Conservation (phyloP, 306 rosid genomes). For the Clitoria ternatea region DNA sequence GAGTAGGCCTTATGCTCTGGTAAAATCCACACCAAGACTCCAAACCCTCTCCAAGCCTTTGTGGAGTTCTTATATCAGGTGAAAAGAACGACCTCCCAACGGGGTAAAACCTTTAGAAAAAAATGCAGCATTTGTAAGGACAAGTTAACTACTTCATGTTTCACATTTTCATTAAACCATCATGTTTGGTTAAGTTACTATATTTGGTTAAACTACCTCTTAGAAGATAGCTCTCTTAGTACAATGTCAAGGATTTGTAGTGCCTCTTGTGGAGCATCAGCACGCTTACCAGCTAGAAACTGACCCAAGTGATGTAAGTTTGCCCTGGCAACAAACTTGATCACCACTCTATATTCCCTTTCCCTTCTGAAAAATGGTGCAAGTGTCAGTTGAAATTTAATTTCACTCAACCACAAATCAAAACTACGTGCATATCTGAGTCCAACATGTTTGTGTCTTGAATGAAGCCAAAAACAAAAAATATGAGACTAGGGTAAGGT, state of each 20-base stretch:
- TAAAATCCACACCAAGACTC: slow-evolving; percentile 98
- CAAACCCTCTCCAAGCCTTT: slow-evolving; percentile 92
- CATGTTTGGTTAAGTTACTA: slow-evolving; percentile 36
- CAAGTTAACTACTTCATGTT: background rate
- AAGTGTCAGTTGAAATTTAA: background rate
- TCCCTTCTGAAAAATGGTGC: slow-evolving; percentile 56
- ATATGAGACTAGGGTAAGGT: background rate
- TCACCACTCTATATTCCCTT: slow-evolving; percentile 74
- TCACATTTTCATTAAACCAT: background rate
- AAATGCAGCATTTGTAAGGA: slow-evolving; percentile 31
- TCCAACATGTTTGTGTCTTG: background rate
- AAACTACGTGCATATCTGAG: background rate
- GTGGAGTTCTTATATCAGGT: slow-evolving; percentile 75
- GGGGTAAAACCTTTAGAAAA: slow-evolving; percentile 65
- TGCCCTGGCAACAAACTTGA: slow-evolving; percentile 82
- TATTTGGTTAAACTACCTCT: slow-evolving; percentile 48
- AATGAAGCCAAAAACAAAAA: slow-evolving; percentile 19
- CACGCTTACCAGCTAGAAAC: slow-evolving; percentile 87
- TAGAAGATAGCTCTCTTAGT: slow-evolving; percentile 71
- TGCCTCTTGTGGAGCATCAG: slow-evolving; percentile 92
- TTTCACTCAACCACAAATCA: background rate
- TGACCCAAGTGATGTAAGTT: slow-evolving; percentile 91
- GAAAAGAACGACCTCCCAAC: slow-evolving; percentile 95
- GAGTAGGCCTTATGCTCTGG: slow-evolving; percentile 99
- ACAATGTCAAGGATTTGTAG: slow-evolving; percentile 92